Conservation (phyloP, 2,329 filamentous ascomycete species). For the Alternaria dauci region DNA sequence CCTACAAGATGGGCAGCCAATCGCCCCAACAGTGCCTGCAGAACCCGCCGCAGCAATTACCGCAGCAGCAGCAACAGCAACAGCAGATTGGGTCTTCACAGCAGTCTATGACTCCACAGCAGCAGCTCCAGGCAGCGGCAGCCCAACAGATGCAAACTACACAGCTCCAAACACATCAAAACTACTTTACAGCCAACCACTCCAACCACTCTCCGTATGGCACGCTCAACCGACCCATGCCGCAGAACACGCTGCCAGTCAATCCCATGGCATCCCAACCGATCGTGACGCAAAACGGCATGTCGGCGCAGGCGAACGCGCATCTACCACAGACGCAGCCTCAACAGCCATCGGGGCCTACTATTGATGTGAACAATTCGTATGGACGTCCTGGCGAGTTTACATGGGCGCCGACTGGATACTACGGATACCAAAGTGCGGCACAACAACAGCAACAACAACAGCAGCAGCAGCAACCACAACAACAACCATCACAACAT, state of each 20-base stretch:
- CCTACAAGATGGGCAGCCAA: constrained; percentile 29
- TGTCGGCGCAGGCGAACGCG: constrained; percentile 11
- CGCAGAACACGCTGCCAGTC: constrained; percentile 25
- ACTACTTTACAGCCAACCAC: constrained; percentile 33
- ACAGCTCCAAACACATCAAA: constrained; percentile 31
- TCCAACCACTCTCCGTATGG: constrained; percentile 33
- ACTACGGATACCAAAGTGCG: constrained; percentile 38
- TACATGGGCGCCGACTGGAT: constrained; percentile 32
- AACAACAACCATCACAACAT: constrained; percentile 18
- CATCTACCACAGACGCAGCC: constrained; percentile 26
- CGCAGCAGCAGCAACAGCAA: constrained; percentile 12
- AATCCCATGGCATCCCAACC: constrained; percentile 16
- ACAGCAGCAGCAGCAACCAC: constrained; percentile 33
- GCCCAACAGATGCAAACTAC: constrained; percentile 30
- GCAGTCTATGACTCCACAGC: constrained; percentile 14
- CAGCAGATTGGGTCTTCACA: constrained; percentile 11
- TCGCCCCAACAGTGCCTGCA: constrained; percentile 30
- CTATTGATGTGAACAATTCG: constrained; percentile 27
- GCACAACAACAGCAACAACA: constrained; percentile 26
- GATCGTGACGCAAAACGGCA: constrained; percentile 15
- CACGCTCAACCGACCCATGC: constrained; percentile 34
- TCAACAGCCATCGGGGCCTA: constrained; percentile 26
- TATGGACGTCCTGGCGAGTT: constrained; percentile 36
- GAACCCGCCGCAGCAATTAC: constrained; percentile 16
- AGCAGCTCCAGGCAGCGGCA: constrained; percentile 33